A percentile compares a stretch with the other conserved stretches of the same genome.
Conservation (phyloP, 345 rosid species). For the Trapa incisa region DNA sequence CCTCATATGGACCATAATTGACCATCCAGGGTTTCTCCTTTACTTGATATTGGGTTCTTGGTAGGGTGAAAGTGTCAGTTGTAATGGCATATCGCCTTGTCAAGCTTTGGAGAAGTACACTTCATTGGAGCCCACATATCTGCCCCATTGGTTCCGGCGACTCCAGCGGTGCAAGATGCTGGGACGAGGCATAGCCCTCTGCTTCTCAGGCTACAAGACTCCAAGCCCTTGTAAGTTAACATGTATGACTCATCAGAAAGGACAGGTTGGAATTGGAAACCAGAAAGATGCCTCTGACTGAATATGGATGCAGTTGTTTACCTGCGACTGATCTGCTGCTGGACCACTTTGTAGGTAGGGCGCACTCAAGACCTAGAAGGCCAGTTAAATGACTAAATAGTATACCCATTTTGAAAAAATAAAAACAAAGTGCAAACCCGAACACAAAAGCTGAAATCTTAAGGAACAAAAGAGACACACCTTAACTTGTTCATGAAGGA, state of each 20-base stretch:
- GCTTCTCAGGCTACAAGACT: conserved; percentile 46
- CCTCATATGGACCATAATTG: too few species aligned
- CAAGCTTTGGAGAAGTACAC: conserved; percentile 39
- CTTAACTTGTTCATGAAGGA: conserved; percentile 97
- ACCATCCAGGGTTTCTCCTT: too few species aligned
- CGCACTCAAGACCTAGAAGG: conserved; percentile 77
- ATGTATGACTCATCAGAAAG: neutral
- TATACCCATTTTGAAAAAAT: neutral
- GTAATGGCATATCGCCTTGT: conserved; percentile 18
- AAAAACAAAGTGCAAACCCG: neutral
- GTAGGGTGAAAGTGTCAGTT: conserved; percentile 10
- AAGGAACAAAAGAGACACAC: conserved; percentile 21
- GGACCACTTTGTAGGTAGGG: conserved; percentile 70
- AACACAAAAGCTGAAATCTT: neutral
- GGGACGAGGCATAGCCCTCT: conserved; percentile 89
- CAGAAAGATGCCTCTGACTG: neutral
- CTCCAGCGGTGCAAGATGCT: conserved; percentile 50
- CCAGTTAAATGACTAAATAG: neutral
- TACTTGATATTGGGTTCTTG: too few species aligned
- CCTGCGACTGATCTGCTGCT: conserved; percentile 32
- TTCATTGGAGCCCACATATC: conserved; percentile 96
- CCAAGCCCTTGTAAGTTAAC: conserved; percentile 24
- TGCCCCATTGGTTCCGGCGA: conserved; percentile 85
- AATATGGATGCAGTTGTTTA: conserved; percentile 12
- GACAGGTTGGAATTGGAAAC: neutral